These are phyloP conservation scores for Betula pendula DNA, from an alignment of 306 rosid species.

Conservation along the genomic window DNA sequence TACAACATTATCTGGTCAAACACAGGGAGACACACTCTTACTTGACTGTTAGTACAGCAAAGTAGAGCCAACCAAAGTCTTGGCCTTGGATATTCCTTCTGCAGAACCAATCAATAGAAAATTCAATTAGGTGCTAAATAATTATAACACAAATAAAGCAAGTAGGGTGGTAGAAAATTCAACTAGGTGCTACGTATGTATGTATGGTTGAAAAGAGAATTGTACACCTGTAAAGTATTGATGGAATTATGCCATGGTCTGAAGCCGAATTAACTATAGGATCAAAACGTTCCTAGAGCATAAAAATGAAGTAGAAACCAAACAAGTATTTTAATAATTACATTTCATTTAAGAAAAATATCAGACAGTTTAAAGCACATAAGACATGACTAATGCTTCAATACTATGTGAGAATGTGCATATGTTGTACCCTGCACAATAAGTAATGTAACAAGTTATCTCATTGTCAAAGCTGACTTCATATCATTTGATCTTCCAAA, in stretches of 20 bases:
- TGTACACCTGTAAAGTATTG: slow-evolving; percentile 81
- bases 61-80: slow-evolving; percentile 84
- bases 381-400: background rate
- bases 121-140: background rate
- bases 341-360: background rate
- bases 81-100: slow-evolving; percentile 74
- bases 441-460: background rate
- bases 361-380: background rate
- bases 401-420: too few species aligned
- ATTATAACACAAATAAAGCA: background rate
- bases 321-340: background rate
- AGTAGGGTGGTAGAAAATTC: background rate
- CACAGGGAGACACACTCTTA: slow-evolving; percentile 37
- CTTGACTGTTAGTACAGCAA: slow-evolving; percentile 85
- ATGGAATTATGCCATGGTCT: slow-evolving; percentile 73
- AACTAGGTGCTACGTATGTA: too few species aligned
- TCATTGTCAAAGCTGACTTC: too few species aligned
- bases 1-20: background rate
- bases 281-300: slow-evolving; percentile 73
- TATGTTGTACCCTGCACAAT: background rate
- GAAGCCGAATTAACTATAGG: slow-evolving; percentile 80
- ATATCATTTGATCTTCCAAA: background rate
- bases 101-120: slow-evolving; percentile 25
- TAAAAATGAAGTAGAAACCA: slow-evolving; percentile 12
- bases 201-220: background rate